Conservation (phyloP, 371 early-diverging fungal species). For the Blakeslea trispora region DNA sequence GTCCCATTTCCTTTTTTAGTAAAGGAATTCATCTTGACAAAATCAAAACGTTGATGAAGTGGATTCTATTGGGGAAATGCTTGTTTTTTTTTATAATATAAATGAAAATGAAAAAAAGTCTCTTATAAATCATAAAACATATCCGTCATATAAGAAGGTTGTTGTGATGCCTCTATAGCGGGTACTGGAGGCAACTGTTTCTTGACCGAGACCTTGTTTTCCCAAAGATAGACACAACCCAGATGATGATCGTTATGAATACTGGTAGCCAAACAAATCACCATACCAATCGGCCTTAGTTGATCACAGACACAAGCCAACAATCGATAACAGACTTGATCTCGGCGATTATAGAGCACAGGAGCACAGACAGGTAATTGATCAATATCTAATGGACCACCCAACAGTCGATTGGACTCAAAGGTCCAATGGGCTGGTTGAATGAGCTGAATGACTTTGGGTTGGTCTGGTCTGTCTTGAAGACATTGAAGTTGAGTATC, state of each 20-base stretch:
- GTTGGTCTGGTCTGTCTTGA: not conserved
- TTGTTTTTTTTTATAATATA: slow-evolving; percentile 1
- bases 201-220: not conserved
- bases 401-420: slow-evolving; percentile 1
- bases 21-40: too few species aligned
- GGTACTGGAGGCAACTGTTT: too few species aligned
- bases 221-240: slow-evolving; percentile 20
- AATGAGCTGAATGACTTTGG: not conserved
- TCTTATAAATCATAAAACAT: slow-evolving; percentile 13
- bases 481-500: not conserved
- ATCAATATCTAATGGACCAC: slow-evolving; percentile 15
- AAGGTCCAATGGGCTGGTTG: slow-evolving; percentile 10
- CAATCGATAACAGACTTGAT: slow-evolving; percentile 10
- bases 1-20: slow-evolving; percentile 22
- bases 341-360: slow-evolving; percentile 8
- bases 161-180: not conserved
- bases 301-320: slow-evolving; percentile 7
- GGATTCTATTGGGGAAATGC: slow-evolving; percentile 46
- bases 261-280: slow-evolving; percentile 10
- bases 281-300: not conserved
- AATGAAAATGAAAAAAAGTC: not conserved
- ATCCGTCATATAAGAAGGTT: slow-evolving; percentile 10
- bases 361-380: not conserved
- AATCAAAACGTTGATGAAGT: slow-evolving; percentile 21
- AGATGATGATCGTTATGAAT: slow-evolving; percentile 1